These are phyloP conservation scores for Metroxylon sagu DNA, from an alignment of 176 grass and related monocot genomes.

Conservation along the genomic window DNA sequence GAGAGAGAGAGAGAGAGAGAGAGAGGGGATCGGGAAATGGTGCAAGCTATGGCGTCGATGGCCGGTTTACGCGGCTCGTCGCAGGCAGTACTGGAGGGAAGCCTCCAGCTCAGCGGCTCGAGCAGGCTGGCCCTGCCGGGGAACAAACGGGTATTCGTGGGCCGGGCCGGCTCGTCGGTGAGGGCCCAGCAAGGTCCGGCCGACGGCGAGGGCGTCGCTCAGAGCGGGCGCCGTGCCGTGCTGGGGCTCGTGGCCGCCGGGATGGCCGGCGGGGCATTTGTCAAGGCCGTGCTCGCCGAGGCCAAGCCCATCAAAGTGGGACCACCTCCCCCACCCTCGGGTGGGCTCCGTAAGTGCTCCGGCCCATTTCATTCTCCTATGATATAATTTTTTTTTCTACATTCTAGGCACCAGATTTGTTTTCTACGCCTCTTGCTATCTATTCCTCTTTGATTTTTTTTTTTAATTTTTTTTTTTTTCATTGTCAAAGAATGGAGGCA, in stretches of 20 bases:
- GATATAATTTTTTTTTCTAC: no score
- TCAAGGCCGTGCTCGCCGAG: slow-evolving; percentile 42
- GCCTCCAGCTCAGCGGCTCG: slow-evolving; percentile 20
- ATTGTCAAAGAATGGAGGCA: no score
- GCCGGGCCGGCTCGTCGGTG: slow-evolving; percentile 31
- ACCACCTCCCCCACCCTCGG: slow-evolving; percentile 43
- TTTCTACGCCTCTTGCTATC: no score
- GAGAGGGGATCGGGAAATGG: slow-evolving; percentile 33
- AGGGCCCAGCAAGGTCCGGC: slow-evolving; percentile 32
- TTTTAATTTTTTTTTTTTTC: no score
- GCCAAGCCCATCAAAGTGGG: slow-evolving; percentile 42
- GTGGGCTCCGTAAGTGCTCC: slow-evolving; percentile 70
- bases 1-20: background rate
- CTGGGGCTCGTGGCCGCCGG: slow-evolving; percentile 69
- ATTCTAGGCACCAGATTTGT: no score
- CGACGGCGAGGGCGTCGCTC: slow-evolving; percentile 33
- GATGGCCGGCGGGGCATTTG: slow-evolving; percentile 36
- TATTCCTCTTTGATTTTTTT: no score
- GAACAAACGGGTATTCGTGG: background rate
- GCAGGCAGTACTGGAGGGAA: slow-evolving; percentile 37
- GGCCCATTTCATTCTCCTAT: no score
- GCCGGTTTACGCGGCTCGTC: slow-evolving; percentile 52
- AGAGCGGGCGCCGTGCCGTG: slow-evolving; percentile 48
- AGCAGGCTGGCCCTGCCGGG: slow-evolving; percentile 1
- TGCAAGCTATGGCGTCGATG: slow-evolving; percentile 93